Base-by-base conservation (phyloP, 2,329 filamentous ascomycete species). In the Aspergillus transmontanensis region DNA sequence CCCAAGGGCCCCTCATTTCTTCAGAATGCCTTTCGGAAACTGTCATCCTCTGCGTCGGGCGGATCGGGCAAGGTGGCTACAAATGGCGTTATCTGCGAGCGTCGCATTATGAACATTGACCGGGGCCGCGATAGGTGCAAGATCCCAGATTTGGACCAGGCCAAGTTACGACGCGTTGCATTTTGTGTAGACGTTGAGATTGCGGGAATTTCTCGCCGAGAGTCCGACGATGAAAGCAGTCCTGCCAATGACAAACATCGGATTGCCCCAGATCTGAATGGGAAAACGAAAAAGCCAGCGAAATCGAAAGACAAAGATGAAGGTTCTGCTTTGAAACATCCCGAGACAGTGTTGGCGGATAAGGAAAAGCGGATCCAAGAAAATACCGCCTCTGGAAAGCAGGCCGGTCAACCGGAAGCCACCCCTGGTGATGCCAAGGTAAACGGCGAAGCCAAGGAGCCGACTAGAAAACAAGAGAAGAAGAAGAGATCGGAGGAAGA, bases 111-210 rank as follows among this genome's bases (percentile, higher is more conserved):
- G 81, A 99, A 99, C 73, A 84, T 97, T 51, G 93, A 98, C 74
- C 87, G 82, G 10, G 85, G 90, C 68, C 87, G 95, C 48, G 89
- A 94, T 73, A 84, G 95, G 67, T 96, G 93, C 75, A 85, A 87
- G 28, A 87, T 98, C 34, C 82, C 87, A 5, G 94, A 96, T 68
- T 82, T 99, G 54, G 89, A 93, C 68, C 87, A 90, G 71, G 87
- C 87, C 56, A 97, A 95, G 75, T 79, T 99, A 64, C 87, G 93
- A 59, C 88, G 93, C 59, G 95, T 99, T 0, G 91, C 94, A 0
- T 99, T 99, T 73, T 97, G 92, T 70, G 95, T 99, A 3, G 95
- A 99, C 73, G 94, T 99, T 5, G 95, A 99, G 77, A 96, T 99
- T 73, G 94, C 94, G 3, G 92, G 93, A 0, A 89, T 92, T 73